Evolutionary conservation across 116 monocot species (phyloP).

Genomic region (Zostera marina): DNA sequence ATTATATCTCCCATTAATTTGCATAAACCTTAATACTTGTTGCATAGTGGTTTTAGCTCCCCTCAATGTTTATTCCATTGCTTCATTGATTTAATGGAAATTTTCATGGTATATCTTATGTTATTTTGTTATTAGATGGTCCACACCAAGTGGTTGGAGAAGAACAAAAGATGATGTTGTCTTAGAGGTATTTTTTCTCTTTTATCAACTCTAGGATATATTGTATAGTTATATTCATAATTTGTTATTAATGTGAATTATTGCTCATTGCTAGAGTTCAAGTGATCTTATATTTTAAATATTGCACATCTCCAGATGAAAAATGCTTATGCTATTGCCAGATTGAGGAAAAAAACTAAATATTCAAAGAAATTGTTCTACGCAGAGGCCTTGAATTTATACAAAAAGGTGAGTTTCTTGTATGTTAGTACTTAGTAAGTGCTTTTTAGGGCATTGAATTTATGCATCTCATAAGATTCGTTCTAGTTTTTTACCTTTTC

Average conservation of each 20-base stretch:
- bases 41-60: too few species aligned
- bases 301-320: conserved; percentile 40
- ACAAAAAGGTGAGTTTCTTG: conserved; percentile 56
- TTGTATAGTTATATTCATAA: neutral
- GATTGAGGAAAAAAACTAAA: conserved; percentile 58
- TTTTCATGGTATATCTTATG: neutral
- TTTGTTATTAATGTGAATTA: neutral
- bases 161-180: conserved; percentile 94
- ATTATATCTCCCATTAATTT: too few species aligned
- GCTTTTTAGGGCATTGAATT: neutral
- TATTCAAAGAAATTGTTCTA: conserved; percentile 86
- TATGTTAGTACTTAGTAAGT: neutral
- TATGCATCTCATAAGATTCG: too few species aligned
- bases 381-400: conserved; percentile 60
- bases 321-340: conserved; percentile 81
- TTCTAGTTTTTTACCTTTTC: too few species aligned
- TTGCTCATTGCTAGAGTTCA: neutral
- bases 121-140: conserved; percentile 49
- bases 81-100: neutral
- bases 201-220: neutral
- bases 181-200: conserved; percentile 45
- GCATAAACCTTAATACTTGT: too few species aligned
- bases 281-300: neutral
- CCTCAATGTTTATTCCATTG: neutral
- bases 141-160: conserved; percentile 90